These are phyloP conservation scores for Metarhizium humberi DNA, from an alignment of 2,329 filamentous ascomycete species.

Conservation along the genomic window DNA sequence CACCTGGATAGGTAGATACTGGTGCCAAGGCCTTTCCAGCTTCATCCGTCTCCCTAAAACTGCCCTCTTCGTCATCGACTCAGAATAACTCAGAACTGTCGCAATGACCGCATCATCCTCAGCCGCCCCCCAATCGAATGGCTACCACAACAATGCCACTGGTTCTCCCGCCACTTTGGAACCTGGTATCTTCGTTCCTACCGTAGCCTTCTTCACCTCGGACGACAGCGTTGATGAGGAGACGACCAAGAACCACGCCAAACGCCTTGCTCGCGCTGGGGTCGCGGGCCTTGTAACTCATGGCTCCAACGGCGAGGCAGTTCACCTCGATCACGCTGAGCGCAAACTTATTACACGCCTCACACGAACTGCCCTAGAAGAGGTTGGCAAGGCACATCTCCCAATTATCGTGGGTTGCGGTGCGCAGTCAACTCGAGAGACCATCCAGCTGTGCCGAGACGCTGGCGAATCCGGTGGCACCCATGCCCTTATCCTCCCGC, in stretches of 20 bases:
- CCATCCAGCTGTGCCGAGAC: slow-evolving; percentile 55
- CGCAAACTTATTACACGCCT: slow-evolving; percentile 51
- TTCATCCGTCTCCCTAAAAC: not conserved
- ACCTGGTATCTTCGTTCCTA: slow-evolving; percentile 50
- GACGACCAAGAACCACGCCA: slow-evolving; percentile 40
- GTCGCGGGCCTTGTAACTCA: slow-evolving; percentile 60
- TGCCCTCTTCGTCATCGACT: not conserved
- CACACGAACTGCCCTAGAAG: slow-evolving; percentile 51
- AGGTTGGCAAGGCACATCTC: slow-evolving; percentile 42
- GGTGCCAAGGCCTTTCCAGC: not conserved
- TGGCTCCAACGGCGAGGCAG: slow-evolving; percentile 66
- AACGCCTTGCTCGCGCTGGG: slow-evolving; percentile 52
- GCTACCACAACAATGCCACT: not conserved
- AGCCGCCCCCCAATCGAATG: not conserved
- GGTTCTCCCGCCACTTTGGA: slow-evolving; percentile 2
- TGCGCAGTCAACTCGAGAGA: slow-evolving; percentile 57
- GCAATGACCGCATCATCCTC: slow-evolving; percentile 9
- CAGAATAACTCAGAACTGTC: not conserved
- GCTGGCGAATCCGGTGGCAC: slow-evolving; percentile 55
- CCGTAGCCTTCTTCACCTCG: slow-evolving; percentile 51
- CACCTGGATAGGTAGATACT: not conserved
- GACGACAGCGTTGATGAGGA: slow-evolving; percentile 46
- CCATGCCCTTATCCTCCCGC: slow-evolving; percentile 58
- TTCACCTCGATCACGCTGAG: slow-evolving; percentile 58
- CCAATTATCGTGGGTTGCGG: slow-evolving; percentile 63